These are phyloP conservation scores for Dactylellina drechsleri DNA, from an alignment of 2,329 filamentous ascomycete genomes.

Conservation along the genomic window DNA sequence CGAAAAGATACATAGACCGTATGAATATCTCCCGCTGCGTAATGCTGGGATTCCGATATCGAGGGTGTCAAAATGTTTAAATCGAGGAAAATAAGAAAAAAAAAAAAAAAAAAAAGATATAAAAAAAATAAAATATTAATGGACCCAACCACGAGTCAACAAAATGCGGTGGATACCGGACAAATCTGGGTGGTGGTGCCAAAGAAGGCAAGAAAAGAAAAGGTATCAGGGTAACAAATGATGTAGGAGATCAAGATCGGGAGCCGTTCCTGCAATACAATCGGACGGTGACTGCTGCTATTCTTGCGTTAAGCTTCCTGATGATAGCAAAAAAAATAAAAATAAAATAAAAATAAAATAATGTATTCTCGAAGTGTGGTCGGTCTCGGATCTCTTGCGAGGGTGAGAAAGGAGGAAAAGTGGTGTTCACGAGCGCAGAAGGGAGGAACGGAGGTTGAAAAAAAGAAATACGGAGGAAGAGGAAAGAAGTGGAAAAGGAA, in stretches of 20 bases:
- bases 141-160: constrained; percentile 51
- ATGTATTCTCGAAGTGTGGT: constrained; percentile 36
- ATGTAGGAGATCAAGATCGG: constrained; percentile 51
- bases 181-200: constrained; percentile 53
- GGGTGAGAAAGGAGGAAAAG: constrained; percentile 50
- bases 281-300: constrained; percentile 22
- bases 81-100: constrained; percentile 53
- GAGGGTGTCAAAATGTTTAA: constrained; percentile 34
- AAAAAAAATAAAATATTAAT: constrained; percentile 51
- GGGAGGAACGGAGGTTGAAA: constrained; percentile 34
- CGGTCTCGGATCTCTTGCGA: constrained; percentile 54
- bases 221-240: constrained; percentile 43
- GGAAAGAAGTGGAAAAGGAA: constrained; percentile 51
- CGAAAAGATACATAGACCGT: constrained; percentile 5
- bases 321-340: constrained; percentile 23
- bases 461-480: constrained; percentile 34
- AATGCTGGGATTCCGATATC: constrained; percentile 46
- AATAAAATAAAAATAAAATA: not conserved
- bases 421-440: constrained; percentile 53
- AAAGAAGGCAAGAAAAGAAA: constrained; percentile 49
- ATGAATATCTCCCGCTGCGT: constrained; percentile 13
- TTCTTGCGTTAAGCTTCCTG: constrained; percentile 18
- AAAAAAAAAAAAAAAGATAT: constrained; percentile 24
- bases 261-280: constrained; percentile 50
- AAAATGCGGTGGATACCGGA: constrained; percentile 52